Evolutionary conservation across 2,329 filamentous ascomycete species (phyloP), one percentile per base, ranked within the genome.

Genomic region (Torrubiellomyces zombiae): DNA sequence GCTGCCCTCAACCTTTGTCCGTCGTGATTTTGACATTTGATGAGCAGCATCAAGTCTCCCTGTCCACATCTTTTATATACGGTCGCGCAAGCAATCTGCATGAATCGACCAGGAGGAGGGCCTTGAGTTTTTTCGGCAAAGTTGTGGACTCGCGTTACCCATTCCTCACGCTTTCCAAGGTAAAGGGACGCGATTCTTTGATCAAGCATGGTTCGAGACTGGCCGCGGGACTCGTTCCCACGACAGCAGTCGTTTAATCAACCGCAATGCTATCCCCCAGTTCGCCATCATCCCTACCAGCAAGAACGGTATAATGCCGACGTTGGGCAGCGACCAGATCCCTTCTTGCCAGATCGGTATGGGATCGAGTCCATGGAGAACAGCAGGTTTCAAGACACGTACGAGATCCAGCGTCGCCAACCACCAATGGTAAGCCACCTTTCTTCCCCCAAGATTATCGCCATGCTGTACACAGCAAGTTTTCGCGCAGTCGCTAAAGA

Each of bases 191-290:
- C 13, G 19, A 10, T 20, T 16, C 11, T 4, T 28, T 14, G 14
- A 14, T 15, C 13, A 28, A 25, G 20, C 32, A 60, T 60, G 55
- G 56, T 56, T 24, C 52, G 48, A 34, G 44, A 53, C 29, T 51
- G 43, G 39, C 29, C 45, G 22, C 48, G 55, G 44, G 51, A 55
- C 16, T 33, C 44, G 13, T 51, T 49, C 37, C 43, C 55, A 24
- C 43, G 45, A 24, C 47, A 47, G 15, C 41, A 43, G 31, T 39
- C 36, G 15, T 43, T 40, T 25, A n/a, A n/a, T n/a, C 36, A 34
- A 18, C 33, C 32, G 27, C 33, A 35, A 25, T 40, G 36, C 26
- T 38, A 38, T 23, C 25, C 35, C 14, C 27, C 28, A 10, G 16
- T 24, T 42, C 50, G 52, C 17, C 40, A 48, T 18, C 33, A 39